These are phyloP conservation scores for Anisogramma anomala DNA, from an alignment of 2,329 filamentous ascomycete species.

Conservation along the genomic window DNA sequence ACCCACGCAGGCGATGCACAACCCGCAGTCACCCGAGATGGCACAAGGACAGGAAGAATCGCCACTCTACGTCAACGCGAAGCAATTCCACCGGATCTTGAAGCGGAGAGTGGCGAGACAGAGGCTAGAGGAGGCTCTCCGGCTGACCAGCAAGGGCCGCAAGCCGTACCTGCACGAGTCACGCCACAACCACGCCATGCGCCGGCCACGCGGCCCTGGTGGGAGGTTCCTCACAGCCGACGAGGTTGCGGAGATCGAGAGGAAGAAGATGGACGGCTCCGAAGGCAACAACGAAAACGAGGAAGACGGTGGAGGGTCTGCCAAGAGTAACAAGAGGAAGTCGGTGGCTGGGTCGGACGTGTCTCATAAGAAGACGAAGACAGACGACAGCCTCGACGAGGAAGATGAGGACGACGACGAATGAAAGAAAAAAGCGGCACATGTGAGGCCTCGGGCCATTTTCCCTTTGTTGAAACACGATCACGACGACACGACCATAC, in stretches of 20 bases:
- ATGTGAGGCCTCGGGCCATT: background rate
- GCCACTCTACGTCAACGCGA: slow-evolving; percentile 93
- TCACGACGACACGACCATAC: slow-evolving; percentile 14
- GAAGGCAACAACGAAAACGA: slow-evolving; percentile 27
- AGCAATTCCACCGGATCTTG: slow-evolving; percentile 94
- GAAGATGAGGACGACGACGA: slow-evolving; percentile 24
- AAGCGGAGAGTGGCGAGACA: slow-evolving; percentile 90
- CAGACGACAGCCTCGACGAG: slow-evolving; percentile 30
- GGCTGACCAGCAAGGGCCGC: slow-evolving; percentile 85
- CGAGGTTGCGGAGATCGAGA: slow-evolving; percentile 83
- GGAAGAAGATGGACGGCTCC: slow-evolving; percentile 36
- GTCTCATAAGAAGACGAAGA: slow-evolving; percentile 43
- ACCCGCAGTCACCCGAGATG: slow-evolving; percentile 69
- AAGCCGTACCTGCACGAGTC: slow-evolving; percentile 98
- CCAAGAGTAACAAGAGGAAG: slow-evolving; percentile 47
- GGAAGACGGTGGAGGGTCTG: slow-evolving; percentile 19
- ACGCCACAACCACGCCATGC: slow-evolving; percentile 96
- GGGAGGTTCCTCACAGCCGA: slow-evolving; percentile 94
- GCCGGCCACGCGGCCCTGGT: slow-evolving; percentile 81
- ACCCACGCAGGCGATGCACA: slow-evolving; percentile 53
- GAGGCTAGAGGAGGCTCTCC: slow-evolving; percentile 81
- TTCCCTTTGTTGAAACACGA: slow-evolving; percentile 13
- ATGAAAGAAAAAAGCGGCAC: slow-evolving; percentile 9
- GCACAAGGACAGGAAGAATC: slow-evolving; percentile 72
- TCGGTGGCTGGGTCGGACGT: slow-evolving; percentile 37